Evolutionary conservation across 768 basidiomycete species (phyloP).

Genomic region (Russula vinacea): DNA sequence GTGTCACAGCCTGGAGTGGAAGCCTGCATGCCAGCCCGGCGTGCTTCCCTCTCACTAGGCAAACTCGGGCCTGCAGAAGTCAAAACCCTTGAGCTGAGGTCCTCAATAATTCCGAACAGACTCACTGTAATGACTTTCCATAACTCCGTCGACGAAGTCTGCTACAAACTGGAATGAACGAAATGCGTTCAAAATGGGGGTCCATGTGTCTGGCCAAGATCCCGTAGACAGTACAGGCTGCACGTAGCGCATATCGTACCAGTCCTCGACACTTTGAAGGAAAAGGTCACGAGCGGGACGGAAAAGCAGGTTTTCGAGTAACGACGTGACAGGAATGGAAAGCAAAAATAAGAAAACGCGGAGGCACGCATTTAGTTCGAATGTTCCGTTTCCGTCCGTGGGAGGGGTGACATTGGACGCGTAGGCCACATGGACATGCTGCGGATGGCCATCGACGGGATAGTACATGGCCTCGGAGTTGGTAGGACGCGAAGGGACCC

Average conservation of each 20-base stretch:
- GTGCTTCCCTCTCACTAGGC: no score
- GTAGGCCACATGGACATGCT: not conserved
- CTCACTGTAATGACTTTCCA: constrained; percentile 2
- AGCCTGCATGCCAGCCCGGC: not conserved
- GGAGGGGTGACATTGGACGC: not conserved
- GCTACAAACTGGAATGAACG: constrained; percentile 18
- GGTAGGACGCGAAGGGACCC: constrained; percentile 3
- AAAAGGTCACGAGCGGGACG: constrained; percentile 6
- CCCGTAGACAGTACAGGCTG: constrained; percentile 15
- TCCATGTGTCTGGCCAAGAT: constrained; percentile 19
- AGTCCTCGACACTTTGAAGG: constrained; percentile 12
- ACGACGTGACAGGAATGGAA: constrained; percentile 9
- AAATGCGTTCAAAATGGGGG: constrained; percentile 18
- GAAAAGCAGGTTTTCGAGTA: constrained; percentile 14
- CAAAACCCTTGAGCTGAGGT: not conserved
- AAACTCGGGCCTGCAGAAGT: not conserved
- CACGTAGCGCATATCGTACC: constrained; percentile 24
- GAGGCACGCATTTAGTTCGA: not conserved
- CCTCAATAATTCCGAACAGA: not conserved
- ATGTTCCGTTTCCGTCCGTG: not conserved
- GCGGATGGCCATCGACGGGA: not conserved
- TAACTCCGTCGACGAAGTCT: constrained; percentile 10
- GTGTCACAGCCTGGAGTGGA: not conserved
- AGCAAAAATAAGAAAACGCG: constrained; percentile 16
- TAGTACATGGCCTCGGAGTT: not conserved